Conservation (phyloP, 495 filamentous ascomycete genomes). For the Apiosordaria backusii region DNA sequence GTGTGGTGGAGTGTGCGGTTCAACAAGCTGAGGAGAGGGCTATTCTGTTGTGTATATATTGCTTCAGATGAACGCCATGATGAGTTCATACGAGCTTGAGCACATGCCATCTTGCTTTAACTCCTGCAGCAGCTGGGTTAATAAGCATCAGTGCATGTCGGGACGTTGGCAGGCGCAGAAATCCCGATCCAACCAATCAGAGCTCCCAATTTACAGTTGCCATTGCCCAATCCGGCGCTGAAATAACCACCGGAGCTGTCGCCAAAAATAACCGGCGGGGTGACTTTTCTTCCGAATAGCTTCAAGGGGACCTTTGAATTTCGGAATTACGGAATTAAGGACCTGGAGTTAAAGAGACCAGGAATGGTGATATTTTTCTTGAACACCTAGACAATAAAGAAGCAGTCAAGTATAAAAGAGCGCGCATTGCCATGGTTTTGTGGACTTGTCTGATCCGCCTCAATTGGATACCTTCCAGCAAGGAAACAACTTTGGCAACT, state of each 20-base stretch:
- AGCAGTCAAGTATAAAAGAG: no score
- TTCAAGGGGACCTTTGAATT: no score
- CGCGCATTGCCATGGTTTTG: no score
- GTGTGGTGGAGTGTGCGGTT: not conserved
- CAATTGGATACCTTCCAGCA: no score
- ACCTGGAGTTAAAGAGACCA: no score
- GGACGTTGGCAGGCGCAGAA: not conserved
- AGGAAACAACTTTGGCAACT: no score
- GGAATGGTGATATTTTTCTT: no score
- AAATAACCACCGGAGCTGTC: not conserved
- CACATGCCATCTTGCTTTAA: not conserved
- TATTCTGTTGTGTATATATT: not conserved
- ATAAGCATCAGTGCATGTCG: not conserved
- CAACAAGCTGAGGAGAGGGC: not conserved
- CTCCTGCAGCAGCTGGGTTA: not conserved
- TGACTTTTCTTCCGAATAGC: not conserved
- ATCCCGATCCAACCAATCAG: constrained; percentile 7
- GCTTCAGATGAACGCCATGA: constrained; percentile 10
- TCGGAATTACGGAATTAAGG: no score
- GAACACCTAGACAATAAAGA: no score
- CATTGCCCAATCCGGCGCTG: constrained; percentile 12
- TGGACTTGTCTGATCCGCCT: no score
- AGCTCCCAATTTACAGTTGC: not conserved
- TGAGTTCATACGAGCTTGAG: constrained; percentile 1
- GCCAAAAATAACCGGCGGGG: not conserved